Evolutionary conservation across 306 rosid species (phyloP).

Genomic region (Arachis stenosperma): DNA sequence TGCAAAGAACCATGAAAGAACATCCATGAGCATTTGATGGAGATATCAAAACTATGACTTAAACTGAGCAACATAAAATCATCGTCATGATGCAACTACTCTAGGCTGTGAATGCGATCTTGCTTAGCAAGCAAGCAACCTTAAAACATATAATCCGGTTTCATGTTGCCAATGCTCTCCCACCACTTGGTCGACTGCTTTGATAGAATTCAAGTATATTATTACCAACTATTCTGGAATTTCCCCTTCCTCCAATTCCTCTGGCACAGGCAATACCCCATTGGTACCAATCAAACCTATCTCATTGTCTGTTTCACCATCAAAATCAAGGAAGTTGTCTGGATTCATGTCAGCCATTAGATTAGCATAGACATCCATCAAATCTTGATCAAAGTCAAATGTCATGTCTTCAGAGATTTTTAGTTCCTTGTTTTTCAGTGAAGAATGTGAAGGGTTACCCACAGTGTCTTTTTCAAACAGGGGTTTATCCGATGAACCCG

Average conservation of each 20-base stretch:
- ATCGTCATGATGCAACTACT: neutral
- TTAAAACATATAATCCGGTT: neutral
- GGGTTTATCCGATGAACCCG: constrained; percentile 42
- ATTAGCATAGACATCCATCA: constrained; percentile 58
- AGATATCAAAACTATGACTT: neutral
- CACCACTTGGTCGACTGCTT: constrained; percentile 20
- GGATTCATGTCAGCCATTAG: constrained; percentile 65
- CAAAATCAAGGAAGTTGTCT: constrained; percentile 62
- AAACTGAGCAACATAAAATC: neutral
- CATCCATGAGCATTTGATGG: neutral
- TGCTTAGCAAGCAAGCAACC: constrained; percentile 16
- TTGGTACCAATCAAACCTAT: constrained; percentile 28
- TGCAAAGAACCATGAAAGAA: neutral
- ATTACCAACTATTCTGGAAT: constrained; percentile 54
- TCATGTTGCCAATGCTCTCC: neutral
- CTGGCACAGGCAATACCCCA: constrained; percentile 40
- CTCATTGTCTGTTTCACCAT: constrained; percentile 48
- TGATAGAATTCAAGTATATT: neutral
- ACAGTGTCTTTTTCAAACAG: constrained; percentile 41
- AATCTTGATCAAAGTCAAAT: constrained; percentile 66
- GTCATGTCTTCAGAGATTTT: constrained; percentile 45
- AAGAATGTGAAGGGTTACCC: constrained; percentile 41
- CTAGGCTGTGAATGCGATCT: neutral
- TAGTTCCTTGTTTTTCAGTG: constrained; percentile 36
- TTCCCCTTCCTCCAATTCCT: constrained; percentile 89